Conservation (phyloP, 352 stramenopile genomes). For the Halophytophthora batemanensis region DNA sequence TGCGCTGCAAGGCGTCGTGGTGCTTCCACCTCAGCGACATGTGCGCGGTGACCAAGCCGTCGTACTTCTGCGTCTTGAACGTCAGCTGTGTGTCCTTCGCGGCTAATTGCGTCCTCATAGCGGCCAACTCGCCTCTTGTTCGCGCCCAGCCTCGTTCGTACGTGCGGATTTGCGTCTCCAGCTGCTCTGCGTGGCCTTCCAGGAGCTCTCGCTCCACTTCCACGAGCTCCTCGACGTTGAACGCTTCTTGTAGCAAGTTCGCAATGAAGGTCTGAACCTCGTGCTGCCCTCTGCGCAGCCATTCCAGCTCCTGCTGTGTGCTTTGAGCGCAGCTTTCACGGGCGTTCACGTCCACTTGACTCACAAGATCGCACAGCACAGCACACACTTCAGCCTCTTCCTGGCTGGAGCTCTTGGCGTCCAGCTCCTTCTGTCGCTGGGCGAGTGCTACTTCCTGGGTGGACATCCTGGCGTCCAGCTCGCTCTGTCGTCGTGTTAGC, state of each 20-base stretch:
- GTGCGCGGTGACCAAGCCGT: conserved; percentile 9
- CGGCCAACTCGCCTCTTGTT: background rate
- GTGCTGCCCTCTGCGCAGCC: too few species aligned
- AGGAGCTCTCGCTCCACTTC: conserved; percentile 14
- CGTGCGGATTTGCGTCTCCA: conserved; percentile 1
- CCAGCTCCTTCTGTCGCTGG: conserved; percentile 23
- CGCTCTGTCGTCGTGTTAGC: too few species aligned
- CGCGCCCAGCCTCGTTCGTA: background rate
- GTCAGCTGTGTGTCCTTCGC: background rate
- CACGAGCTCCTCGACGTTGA: too few species aligned
- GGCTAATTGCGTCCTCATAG: conserved; percentile 14
- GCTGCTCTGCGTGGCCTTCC: background rate
- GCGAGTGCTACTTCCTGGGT: conserved; percentile 13
- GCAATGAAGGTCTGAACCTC: too few species aligned
- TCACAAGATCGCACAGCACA: conserved; percentile 22
- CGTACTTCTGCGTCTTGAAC: conserved; percentile 5
- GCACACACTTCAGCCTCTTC: conserved; percentile 20
- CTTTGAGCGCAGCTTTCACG: too few species aligned
- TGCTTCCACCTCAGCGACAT: conserved; percentile 28
- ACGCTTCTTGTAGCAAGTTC: too few species aligned
- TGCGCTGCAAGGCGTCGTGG: conserved; percentile 23
- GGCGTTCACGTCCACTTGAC: too few species aligned
- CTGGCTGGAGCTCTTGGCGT: conserved; percentile 1
- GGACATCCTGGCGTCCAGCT: conserved; percentile 17
- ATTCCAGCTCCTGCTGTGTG: too few species aligned